These are phyloP conservation scores for Galerina sulciceps DNA, from an alignment of 768 basidiomycete genomes.

Conservation along the genomic window DNA sequence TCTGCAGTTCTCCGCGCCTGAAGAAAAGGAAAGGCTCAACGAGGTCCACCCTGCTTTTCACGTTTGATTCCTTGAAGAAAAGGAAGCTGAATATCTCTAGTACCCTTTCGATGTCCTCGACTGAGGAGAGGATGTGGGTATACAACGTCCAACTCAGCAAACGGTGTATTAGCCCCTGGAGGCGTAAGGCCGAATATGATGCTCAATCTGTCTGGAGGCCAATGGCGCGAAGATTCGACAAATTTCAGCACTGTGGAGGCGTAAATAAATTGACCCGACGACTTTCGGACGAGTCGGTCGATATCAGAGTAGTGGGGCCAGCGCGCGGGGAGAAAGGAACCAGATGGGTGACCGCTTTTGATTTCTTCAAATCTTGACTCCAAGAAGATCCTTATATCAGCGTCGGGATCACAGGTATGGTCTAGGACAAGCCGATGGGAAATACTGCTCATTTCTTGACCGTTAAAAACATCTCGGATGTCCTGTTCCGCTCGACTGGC, in stretches of 20 bases:
- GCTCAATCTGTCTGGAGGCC: neutral
- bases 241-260: neutral
- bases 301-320: neutral
- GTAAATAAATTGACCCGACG: conserved; percentile 13
- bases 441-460: neutral
- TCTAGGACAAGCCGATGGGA: neutral
- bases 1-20: neutral
- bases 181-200: neutral
- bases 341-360: neutral
- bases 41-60: neutral
- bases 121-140: neutral
- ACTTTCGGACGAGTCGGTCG: neutral
- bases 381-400: neutral
- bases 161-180: neutral
- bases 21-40: neutral
- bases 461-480: neutral
- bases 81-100: neutral
- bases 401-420: neutral
- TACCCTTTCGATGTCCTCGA: neutral
- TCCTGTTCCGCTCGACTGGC: conserved; percentile 7
- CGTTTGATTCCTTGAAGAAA: neutral
- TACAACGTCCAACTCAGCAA: conserved; percentile 1
- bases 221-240: neutral
- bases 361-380: neutral
- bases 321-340: neutral